Evolutionary conservation across 179 eudicot species (phyloP).

Genomic region (Nepenthes alata): DNA sequence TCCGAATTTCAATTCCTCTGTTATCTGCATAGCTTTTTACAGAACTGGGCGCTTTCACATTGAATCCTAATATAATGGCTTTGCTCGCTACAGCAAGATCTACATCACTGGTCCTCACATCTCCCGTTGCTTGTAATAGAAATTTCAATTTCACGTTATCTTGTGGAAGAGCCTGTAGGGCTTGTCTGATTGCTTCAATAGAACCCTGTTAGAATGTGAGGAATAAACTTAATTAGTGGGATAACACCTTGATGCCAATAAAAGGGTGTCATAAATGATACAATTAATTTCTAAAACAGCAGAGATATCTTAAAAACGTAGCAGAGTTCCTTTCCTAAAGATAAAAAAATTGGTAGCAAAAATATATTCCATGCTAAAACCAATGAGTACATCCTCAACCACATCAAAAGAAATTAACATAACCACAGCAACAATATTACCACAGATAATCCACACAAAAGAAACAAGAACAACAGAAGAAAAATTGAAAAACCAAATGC

Average conservation of each 20-base stretch:
- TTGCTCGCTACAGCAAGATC: conserved; percentile 85
- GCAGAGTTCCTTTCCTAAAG: too few relatives aligned
- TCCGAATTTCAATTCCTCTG: conserved; percentile 66
- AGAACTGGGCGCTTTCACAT: conserved; percentile 72
- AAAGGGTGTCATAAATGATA: too few relatives aligned
- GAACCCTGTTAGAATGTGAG: conserved; percentile 52
- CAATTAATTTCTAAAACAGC: too few relatives aligned
- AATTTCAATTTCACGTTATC: conserved; percentile 72
- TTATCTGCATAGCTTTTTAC: conserved; percentile 70
- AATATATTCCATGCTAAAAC: too few relatives aligned
- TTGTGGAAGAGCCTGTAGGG: conserved; percentile 84
- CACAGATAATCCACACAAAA: too few relatives aligned
- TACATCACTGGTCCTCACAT: conserved; percentile 72
- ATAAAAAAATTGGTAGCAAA: too few relatives aligned
- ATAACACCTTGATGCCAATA: background rate
- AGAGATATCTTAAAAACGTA: too few relatives aligned
- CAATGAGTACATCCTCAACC: too few relatives aligned
- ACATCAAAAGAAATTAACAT: too few relatives aligned
- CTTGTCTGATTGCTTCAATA: conserved; percentile 82
- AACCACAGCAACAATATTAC: too few relatives aligned
- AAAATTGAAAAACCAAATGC: too few relatives aligned
- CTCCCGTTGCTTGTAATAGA: conserved; percentile 82
- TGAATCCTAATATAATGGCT: conserved; percentile 80
- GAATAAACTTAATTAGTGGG: conserved; percentile 5
- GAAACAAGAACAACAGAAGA: too few relatives aligned